phyloP scores from a whole-genome alignment of 176 grass and related monocot genomes.

The Phoenix roebelenii region DNA sequence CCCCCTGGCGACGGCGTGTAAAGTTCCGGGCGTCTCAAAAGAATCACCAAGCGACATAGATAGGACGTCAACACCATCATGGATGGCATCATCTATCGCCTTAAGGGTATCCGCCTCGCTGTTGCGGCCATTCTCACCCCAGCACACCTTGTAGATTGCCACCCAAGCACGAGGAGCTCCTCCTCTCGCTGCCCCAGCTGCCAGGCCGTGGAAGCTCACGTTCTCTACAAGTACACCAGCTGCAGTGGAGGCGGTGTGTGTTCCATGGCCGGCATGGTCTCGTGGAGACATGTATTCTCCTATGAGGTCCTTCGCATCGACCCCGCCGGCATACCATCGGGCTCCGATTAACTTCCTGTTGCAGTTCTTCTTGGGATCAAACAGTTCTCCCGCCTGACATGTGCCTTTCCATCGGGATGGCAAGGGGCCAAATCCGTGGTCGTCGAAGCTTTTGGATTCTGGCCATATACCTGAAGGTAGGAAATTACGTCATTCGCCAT shows the following conservation, averaged over 20 bases:
- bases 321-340: conserved; percentile 20
- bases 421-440: conserved; percentile 22
- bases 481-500: no score
- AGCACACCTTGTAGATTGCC: conserved; percentile 43
- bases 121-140: no score
- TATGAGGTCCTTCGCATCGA: neutral
- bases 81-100: conserved; percentile 49
- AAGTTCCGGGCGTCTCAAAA: neutral
- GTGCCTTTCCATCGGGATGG: conserved; percentile 32
- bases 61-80: conserved; percentile 53
- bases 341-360: conserved; percentile 57
- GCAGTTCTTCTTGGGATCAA: conserved; percentile 24
- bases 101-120: neutral
- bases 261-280: conserved; percentile 22
- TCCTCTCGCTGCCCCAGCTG: conserved; percentile 22
- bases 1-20: conserved; percentile 43
- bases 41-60: conserved; percentile 25
- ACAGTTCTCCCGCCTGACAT: conserved; percentile 24
- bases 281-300: conserved; percentile 27
- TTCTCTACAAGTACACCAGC: conserved; percentile 24
- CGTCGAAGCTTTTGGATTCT: conserved; percentile 51
- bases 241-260: conserved; percentile 40
- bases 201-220: conserved; percentile 28
- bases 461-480: conserved; percentile 44
- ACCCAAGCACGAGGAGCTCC: conserved; percentile 40